Percentiles rank a stretch among this genome's conserved stretches.
phyloP scores from a whole-genome alignment of 306 rosid genomes.

The Cucurbita pepo region DNA sequence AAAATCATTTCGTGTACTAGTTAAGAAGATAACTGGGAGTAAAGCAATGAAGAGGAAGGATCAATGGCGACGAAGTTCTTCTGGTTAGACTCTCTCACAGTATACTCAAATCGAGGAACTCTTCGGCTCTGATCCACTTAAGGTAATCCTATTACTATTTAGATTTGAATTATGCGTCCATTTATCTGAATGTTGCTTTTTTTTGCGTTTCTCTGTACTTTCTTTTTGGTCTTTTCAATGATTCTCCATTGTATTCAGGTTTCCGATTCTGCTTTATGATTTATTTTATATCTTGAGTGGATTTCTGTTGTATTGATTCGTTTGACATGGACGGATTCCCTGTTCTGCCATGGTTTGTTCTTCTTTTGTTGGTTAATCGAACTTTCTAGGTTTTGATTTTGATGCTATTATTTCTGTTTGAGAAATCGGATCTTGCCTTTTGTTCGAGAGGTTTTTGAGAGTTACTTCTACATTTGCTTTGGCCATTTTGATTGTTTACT shows the following conservation, averaged over 20 bases:
- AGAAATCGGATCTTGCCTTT: neutral
- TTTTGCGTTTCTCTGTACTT: neutral
- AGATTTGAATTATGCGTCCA: neutral
- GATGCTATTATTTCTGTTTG: neutral
- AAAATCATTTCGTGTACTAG: no score
- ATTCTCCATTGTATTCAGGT: slow-evolving; percentile 5
- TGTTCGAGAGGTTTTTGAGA: neutral
- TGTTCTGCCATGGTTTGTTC: neutral
- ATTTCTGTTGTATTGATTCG: neutral
- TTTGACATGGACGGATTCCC: neutral
- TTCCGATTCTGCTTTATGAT: slow-evolving; percentile 2
- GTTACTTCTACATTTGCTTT: neutral
- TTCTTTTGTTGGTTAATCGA: neutral
- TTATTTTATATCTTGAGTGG: neutral
- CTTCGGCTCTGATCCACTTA: slow-evolving; percentile 60
- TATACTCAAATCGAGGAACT: slow-evolving; percentile 72
- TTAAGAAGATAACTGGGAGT: no score
- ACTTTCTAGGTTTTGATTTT: neutral
- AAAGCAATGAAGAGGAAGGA: slow-evolving; percentile 12
- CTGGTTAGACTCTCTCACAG: slow-evolving; percentile 81
- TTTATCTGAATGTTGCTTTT: neutral
- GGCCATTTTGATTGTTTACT: neutral
- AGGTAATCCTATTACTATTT: slow-evolving; percentile 20
- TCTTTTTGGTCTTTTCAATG: neutral
- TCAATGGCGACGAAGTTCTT: slow-evolving; percentile 59